Base-by-base conservation (phyloP, 2,329 filamentous ascomycete species). In the Pseudogymnoascus sp. region DNA sequence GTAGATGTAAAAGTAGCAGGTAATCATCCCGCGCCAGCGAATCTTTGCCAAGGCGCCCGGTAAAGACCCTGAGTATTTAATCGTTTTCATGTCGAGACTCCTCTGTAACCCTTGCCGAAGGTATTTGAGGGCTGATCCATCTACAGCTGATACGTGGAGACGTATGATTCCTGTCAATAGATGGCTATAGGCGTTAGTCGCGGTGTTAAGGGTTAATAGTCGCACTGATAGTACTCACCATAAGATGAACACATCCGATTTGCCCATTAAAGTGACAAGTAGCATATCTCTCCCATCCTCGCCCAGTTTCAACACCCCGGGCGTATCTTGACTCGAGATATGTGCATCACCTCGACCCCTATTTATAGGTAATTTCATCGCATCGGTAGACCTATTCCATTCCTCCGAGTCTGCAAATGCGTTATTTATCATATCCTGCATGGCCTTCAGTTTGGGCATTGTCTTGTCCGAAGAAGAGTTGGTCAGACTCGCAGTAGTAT, bases 401-500 rank as follows among this genome's bases (percentile, higher is more conserved):
- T 60, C 65, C 5, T 62, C 60, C 12, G 49, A 55, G 41, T 72
- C 67, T 39, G 67, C 68, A 6, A 81, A 76, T 39, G 80, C 78
- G 22, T 82, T 76, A 64, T 91, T 87, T 69, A 90, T 77, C 42
- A 80, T 81, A 39, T 76, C 75, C 70, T 91, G 86, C 66, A 92
- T 77, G 5, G 77, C 75, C 39, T 79, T 79, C 19, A 91, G 76
- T 69, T 91, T 91, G 60, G 81, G 77, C 0, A 77, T 73, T 30
- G 84, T 81, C 30, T 80, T 74, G 11, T 84, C 79, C 0, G 83
- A 80, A 33, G 79, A 80, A 65, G 86, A 86, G 62, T 85, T 81
- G 62, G 86, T 82, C 60, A 92, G 76, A 67, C 84, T 86, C 69
- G 88, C 90, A 1, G 84, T 82, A 22, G 92, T 79, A 70, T 92